Evolutionary conservation across 2,329 filamentous ascomycete genomes (phyloP).

Genomic region (Fusarium odoratissimum): DNA sequence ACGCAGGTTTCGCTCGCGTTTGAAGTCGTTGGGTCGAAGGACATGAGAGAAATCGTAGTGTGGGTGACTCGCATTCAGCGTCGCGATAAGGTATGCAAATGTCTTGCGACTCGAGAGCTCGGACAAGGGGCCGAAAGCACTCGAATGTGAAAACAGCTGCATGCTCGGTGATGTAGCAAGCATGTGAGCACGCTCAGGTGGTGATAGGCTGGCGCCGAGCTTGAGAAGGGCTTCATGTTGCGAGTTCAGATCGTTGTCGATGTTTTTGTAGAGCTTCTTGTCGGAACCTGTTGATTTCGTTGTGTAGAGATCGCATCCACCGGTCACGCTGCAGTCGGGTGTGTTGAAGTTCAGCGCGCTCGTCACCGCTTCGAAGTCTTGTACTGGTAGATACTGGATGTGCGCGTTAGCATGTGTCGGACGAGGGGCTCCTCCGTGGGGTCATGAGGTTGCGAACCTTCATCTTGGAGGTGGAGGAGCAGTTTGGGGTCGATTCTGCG

Average conservation of each 20-base stretch:
- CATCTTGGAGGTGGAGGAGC: constrained; percentile 47
- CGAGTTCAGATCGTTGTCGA: constrained; percentile 89
- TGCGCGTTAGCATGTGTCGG: constrained; percentile 31
- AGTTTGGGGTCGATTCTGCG: neutral
- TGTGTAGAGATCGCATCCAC: constrained; percentile 96
- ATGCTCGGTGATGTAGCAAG: constrained; percentile 71
- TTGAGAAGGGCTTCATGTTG: constrained; percentile 91
- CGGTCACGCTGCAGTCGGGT: constrained; percentile 89
- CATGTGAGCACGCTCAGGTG: constrained; percentile 79
- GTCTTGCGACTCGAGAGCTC: constrained; percentile 90
- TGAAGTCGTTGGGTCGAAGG: constrained; percentile 89
- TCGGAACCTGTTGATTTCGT: constrained; percentile 95
- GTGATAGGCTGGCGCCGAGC: constrained; percentile 87
- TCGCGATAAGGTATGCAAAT: constrained; percentile 96
- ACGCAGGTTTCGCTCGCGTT: constrained; percentile 81
- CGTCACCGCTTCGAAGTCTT: constrained; percentile 91
- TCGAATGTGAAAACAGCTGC: constrained; percentile 78
- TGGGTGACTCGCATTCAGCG: constrained; percentile 89
- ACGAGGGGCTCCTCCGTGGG: neutral
- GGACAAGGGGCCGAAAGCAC: constrained; percentile 90
- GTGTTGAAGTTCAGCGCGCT: constrained; percentile 96
- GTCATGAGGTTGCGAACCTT: constrained; percentile 48
- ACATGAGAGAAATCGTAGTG: constrained; percentile 97
- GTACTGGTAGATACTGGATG: constrained; percentile 85
- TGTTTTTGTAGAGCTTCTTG: constrained; percentile 97